Evolutionary conservation across 202 grass and related monocot species (phyloP).

Genomic region (Setaria italica): DNA sequence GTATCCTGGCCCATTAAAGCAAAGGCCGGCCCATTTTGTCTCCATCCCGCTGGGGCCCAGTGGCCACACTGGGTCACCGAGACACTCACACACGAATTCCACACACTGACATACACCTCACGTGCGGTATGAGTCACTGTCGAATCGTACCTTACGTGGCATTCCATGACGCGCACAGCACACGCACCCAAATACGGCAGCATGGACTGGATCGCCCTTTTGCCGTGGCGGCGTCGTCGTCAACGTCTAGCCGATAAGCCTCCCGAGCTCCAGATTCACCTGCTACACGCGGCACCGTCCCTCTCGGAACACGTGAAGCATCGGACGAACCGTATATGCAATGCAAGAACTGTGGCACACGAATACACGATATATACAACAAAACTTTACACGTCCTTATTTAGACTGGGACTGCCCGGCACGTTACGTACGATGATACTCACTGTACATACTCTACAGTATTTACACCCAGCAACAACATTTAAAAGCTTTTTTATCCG

Average conservation of each 20-base stretch:
- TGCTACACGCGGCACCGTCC: not conserved
- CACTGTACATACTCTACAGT: not conserved
- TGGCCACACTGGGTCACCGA: not conserved
- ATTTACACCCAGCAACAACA: conserved; percentile 11
- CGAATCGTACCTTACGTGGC: not conserved
- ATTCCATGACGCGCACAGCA: not conserved
- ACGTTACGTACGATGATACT: not conserved
- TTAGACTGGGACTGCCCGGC: not conserved
- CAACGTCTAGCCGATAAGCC: not conserved
- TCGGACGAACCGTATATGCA: not conserved
- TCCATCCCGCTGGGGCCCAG: not conserved
- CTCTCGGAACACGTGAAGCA: not conserved
- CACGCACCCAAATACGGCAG: not conserved
- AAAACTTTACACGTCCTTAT: not conserved
- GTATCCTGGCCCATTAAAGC: not conserved
- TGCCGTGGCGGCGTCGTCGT: not conserved
- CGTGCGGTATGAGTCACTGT: not conserved
- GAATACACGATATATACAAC: not conserved
- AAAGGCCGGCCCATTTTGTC: not conserved
- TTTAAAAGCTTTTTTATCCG: too few relatives aligned
- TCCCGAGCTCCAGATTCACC: not conserved
- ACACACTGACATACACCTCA: not conserved
- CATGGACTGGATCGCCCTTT: not conserved
- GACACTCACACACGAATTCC: not conserved
- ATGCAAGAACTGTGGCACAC: not conserved